phyloP scores from a whole-genome alignment of 1,139 yeast genomes.

The Pichiaceae sp. region DNA sequence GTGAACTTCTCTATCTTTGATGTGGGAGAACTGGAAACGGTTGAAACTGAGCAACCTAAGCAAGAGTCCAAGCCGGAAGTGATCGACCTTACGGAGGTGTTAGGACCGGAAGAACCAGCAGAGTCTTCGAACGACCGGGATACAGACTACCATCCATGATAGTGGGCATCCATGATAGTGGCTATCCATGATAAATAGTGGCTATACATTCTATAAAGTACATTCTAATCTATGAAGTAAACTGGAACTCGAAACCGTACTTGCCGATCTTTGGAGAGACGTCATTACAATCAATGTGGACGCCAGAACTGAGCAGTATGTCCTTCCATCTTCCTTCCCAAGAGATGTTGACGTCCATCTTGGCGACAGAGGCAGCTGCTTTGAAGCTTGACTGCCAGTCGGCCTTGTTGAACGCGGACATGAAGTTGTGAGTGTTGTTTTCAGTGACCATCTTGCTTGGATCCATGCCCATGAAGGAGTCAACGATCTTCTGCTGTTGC shows the following conservation, averaged over 20 bases:
- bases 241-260: constrained; percentile 31
- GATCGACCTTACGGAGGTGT: neutral
- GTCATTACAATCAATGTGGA: constrained; percentile 33
- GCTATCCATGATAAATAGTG: too few species aligned
- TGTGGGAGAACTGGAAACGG: neutral
- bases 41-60: neutral
- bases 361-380: constrained; percentile 62
- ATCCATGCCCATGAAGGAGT: constrained; percentile 14
- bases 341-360: constrained; percentile 49
- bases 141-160: neutral
- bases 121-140: neutral
- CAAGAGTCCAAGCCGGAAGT: neutral
- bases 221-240: constrained; percentile 17
- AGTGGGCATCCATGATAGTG: too few species aligned
- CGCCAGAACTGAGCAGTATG: constrained; percentile 72
- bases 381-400: constrained; percentile 68
- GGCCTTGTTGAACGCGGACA: constrained; percentile 41
- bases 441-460: constrained; percentile 13
- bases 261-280: constrained; percentile 23
- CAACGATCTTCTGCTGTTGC: constrained; percentile 12
- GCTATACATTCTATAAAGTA: too few species aligned
- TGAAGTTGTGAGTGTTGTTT: constrained; percentile 38
- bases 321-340: constrained; percentile 91
- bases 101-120: neutral
- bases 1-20: neutral